Evolutionary conservation across 108 stramenopile species (phyloP).

Genomic region (Skeletonema marinoi): DNA sequence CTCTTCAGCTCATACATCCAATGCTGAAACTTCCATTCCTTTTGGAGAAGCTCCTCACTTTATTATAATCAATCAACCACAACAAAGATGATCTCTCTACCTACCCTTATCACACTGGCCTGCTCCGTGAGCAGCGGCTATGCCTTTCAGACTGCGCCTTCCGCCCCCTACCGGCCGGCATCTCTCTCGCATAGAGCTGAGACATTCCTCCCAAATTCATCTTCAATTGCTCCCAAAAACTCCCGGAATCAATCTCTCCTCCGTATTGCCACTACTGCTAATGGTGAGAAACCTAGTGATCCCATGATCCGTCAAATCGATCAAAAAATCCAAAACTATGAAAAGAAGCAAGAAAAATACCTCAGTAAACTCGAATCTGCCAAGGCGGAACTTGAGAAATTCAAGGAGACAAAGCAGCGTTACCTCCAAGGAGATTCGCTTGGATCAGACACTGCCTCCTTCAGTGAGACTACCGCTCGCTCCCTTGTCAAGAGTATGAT

Average conservation of each 20-base stretch:
- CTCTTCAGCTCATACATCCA: background rate
- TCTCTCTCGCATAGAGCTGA: slow-evolving; percentile 16
- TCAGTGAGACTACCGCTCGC: slow-evolving; percentile 79
- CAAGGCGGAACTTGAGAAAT: slow-evolving; percentile 51
- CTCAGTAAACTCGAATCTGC: slow-evolving; percentile 50
- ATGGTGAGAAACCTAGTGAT: slow-evolving; percentile 38
- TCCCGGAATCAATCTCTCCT: slow-evolving; percentile 22
- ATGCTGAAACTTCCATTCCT: background rate
- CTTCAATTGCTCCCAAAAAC: slow-evolving; percentile 16
- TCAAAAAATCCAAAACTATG: slow-evolving; percentile 63
- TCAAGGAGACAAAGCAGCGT: slow-evolving; percentile 66
- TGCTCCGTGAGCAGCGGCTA: slow-evolving; percentile 30
- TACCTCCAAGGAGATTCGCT: slow-evolving; percentile 62
- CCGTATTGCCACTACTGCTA: slow-evolving; percentile 29
- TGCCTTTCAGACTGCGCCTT: slow-evolving; percentile 32
- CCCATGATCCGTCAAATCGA: slow-evolving; percentile 66
- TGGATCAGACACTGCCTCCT: slow-evolving; percentile 42
- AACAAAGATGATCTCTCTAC: background rate
- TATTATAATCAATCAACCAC: background rate
- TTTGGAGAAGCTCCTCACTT: background rate
- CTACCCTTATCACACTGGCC: slow-evolving; percentile 10
- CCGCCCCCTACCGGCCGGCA: slow-evolving; percentile 25
- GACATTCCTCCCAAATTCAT: slow-evolving; percentile 17
- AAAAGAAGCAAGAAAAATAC: slow-evolving; percentile 58
- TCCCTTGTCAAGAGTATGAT: slow-evolving; percentile 82